A percentile compares a stretch with the other conserved stretches of the same genome.
phyloP scores from a whole-genome alignment of 148 eudicot genomes.

The Rheum nobile region DNA sequence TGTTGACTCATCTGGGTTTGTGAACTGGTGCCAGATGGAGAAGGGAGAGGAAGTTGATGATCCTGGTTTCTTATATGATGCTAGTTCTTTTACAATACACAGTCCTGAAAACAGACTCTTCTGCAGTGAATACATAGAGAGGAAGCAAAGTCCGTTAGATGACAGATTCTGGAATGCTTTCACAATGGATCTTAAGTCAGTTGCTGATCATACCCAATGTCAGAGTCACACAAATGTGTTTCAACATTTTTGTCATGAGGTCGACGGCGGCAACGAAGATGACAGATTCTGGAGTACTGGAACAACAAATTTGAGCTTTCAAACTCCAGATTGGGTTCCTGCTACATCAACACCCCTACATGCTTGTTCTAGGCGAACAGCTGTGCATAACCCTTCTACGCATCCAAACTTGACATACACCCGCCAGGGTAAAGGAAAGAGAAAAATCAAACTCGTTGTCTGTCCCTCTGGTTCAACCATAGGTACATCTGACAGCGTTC shows the following conservation, averaged over 20 bases:
- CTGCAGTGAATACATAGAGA: constrained; percentile 5
- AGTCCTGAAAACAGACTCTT: constrained; percentile 4
- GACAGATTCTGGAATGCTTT: constrained; percentile 15
- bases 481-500: constrained; percentile 19
- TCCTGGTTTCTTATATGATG: constrained; percentile 24
- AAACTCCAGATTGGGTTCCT: constrained; percentile 15
- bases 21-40: not conserved
- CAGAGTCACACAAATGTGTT: not conserved
- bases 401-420: constrained; percentile 30
- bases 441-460: constrained; percentile 24
- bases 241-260: constrained; percentile 9
- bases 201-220: constrained; percentile 7
- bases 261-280: constrained; percentile 19
- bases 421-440: constrained; percentile 27
- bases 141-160: constrained; percentile 1
- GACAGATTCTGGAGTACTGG: constrained; percentile 11
- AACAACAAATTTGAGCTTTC: not conserved
- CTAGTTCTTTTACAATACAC: not conserved
- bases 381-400: constrained; percentile 45
- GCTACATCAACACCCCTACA: constrained; percentile 43
- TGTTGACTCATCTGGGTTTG: constrained; percentile 16
- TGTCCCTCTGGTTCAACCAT: constrained; percentile 27
- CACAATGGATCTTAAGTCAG: constrained; percentile 12
- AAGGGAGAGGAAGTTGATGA: constrained; percentile 11
- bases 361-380: constrained; percentile 43